Evolutionary conservation across 345 rosid species (phyloP), one percentile per base, ranked within the genome.

Genomic region (Noccaea bulbosa): DNA sequence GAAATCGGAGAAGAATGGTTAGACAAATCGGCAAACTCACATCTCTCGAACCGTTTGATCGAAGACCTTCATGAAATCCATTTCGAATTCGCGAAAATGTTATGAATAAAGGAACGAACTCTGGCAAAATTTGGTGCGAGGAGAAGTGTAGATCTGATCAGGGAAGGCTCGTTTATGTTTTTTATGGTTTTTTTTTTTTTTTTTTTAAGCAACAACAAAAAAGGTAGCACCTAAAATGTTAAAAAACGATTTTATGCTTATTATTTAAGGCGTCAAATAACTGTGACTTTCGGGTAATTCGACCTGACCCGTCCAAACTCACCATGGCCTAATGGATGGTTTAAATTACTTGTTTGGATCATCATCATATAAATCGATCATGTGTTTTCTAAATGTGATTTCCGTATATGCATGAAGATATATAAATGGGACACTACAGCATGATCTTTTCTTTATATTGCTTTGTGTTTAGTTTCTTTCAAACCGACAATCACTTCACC

Each of bases 31-130:
- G 50, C 3, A 67, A 75, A 76, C 93, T 49, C 67, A 94, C 99
- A 94, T 94, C 83, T 94, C 99, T 44, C 99, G 96, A 77, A 94
- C 96, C 8, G 99, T 88, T 78, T 94, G 98, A 79, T 94, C 99
- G 81, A 94, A 67, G 35, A 83, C 99, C 90, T 94, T 94, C 90
- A 91, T 88, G 89, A 94, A 87, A 91, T 94, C 99, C 99, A 91
- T 94, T 83, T 71, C 34, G 71, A 81, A 84, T 78, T 79, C 74
- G 77, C 65, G 39, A 64, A 50, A 41, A 44, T 49, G 45, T 4
- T 61, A 59, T 24, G 49, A 73, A 58, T 53, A 57, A 11, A 47
- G 7, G 15, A 74, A 67, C 51, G 27, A 62, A 40, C 50, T 20
- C 54, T 15, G 8, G 47, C 47, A n/a, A 55, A 44, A 45, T 14